Evolutionary conservation across 495 filamentous ascomycete genomes (phyloP).

Genomic region (Aspergillus nidulans): DNA sequence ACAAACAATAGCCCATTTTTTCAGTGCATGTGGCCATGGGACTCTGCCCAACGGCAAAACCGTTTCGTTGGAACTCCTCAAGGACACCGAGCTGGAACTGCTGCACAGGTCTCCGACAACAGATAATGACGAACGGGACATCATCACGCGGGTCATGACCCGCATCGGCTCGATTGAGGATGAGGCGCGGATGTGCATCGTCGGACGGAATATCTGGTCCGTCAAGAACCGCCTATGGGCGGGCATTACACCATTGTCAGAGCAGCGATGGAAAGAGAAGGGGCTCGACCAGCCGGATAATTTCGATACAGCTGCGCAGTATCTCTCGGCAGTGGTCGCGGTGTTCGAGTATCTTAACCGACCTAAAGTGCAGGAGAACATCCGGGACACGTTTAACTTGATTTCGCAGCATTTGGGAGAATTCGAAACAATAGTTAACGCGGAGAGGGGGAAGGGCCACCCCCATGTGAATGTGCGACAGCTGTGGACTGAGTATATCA

Average conservation of each 20-base stretch:
- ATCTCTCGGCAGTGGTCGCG: slow-evolving; percentile 26
- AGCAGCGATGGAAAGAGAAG: slow-evolving; percentile 30
- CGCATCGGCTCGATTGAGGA: slow-evolving; percentile 19
- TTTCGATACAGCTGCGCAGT: slow-evolving; percentile 28
- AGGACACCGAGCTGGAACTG: neutral
- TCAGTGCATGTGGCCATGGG: slow-evolving; percentile 6
- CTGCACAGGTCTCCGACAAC: neutral
- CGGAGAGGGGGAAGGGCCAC: neutral
- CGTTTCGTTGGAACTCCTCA: neutral
- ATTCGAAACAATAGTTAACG: slow-evolving; percentile 19
- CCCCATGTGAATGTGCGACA: slow-evolving; percentile 16
- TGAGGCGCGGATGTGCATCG: slow-evolving; percentile 11
- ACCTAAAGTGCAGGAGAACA: slow-evolving; percentile 13
- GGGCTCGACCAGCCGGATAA: slow-evolving; percentile 22
- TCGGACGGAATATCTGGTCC: slow-evolving; percentile 28
- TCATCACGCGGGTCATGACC: slow-evolving; percentile 10
- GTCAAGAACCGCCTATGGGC: slow-evolving; percentile 28
- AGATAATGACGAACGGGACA: neutral
- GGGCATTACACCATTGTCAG: slow-evolving; percentile 30
- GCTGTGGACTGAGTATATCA: slow-evolving; percentile 29
- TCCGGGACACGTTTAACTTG: slow-evolving; percentile 29
- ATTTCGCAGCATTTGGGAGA: slow-evolving; percentile 23
- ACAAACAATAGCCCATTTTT: slow-evolving; percentile 16
- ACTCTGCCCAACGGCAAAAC: slow-evolving; percentile 5
- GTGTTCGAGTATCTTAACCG: slow-evolving; percentile 30